Percentiles rank a stretch among this genome's conserved stretches.
Evolutionary conservation across 305 asterid species (phyloP).

Genomic region (Fraxinus sp.): DNA sequence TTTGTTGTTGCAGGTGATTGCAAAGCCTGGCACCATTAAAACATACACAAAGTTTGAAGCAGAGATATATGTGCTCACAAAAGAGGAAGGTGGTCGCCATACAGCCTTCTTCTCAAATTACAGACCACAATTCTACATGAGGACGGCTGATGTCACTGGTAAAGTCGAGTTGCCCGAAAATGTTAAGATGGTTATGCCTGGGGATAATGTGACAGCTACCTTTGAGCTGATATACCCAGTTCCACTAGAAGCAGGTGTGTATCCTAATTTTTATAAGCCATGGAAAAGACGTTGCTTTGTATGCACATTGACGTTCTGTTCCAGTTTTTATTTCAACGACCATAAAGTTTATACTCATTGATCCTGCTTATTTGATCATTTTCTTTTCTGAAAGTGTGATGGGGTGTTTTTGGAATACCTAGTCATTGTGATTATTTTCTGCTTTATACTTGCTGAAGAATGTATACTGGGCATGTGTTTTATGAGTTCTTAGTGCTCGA

Average conservation of each 20-base stretch:
- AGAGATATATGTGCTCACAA: constrained; percentile 94
- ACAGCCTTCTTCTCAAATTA: constrained; percentile 97
- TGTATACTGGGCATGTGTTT: background rate
- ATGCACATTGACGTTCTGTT: background rate
- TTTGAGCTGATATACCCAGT: constrained; percentile 86
- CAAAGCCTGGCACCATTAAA: constrained; percentile 80
- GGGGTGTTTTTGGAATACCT: background rate
- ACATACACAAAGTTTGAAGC: constrained; percentile 93
- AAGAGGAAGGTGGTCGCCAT: constrained; percentile 99
- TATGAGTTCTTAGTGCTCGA: background rate
- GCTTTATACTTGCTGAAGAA: background rate
- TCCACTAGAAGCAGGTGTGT: constrained; percentile 80
- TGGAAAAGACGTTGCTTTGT: background rate
- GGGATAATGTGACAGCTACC: constrained; percentile 95
- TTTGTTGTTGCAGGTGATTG: constrained; percentile 63
- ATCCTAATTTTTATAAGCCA: background rate
- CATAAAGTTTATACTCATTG: background rate
- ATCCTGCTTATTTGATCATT: background rate
- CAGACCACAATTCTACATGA: constrained; percentile 91
- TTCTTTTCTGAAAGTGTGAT: background rate
- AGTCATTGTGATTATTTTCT: background rate
- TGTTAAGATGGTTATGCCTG: constrained; percentile 99
- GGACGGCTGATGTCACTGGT: constrained; percentile 97
- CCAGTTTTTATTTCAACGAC: background rate
- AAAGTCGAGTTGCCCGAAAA: constrained; percentile 94